Base-by-base conservation (phyloP, 345 rosid genomes). In the Kernera saxatilis region DNA sequence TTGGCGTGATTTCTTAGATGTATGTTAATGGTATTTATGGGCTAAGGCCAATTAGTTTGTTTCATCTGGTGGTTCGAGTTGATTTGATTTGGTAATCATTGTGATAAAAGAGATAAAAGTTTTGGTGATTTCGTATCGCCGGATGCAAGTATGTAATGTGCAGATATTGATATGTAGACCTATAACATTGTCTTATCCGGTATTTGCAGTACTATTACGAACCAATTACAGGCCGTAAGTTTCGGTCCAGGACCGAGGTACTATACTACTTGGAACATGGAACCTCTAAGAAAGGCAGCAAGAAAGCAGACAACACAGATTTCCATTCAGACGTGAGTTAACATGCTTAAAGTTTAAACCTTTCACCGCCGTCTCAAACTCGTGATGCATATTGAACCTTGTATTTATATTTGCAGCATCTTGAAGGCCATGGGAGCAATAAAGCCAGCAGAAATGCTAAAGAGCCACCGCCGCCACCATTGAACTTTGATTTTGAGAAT, bases 401-500 rank as follows among this genome's bases (percentile, higher is more conserved):
- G 48, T 44, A 0, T 48, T 2, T 44, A 0, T 48, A 2, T 67
- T 55, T 55, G 53, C 75, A 85, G 88, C 17, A 77, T 39, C 11
- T 65, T 6, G 81, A 67, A 68, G 57, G 64, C 57, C 70, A 83
- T 8, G 56, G 79, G 11, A 61, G 77, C 56, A 68, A 18, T 5
- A 82, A 39, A 76, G 4, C 43, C 7, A 51, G 30, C 25, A 58
- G 49, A 21, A 77, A 59, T 41, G 46, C 53, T 58, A 65, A 27
- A 32, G 73, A 41, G 72, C 52, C 54, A 3, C 60, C 58, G 19
- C 17, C 58, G 8, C 14, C 50, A 8, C 64, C 80, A 6, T 32
- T 57, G 19, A 65, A 71, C 69, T 89, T 88, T 60, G 93, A 91
- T 79, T 80, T 74, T 59, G 19, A 17, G 3, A 79, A 79, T 44